Evolutionary conservation across 2,329 filamentous ascomycete species (phyloP).

Genomic region (Hypoxylon sp.): DNA sequence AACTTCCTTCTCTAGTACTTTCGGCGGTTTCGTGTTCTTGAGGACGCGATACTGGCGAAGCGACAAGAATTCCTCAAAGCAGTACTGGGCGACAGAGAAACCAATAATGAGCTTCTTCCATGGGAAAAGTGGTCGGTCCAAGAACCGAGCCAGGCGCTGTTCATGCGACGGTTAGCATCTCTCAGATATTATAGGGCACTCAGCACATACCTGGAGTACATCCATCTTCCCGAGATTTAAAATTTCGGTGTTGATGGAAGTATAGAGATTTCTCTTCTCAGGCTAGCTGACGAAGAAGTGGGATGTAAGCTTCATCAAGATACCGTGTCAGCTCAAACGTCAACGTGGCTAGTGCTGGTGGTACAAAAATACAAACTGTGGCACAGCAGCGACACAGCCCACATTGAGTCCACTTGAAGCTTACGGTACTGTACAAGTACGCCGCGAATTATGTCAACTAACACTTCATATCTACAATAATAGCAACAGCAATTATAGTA

Average conservation of each 20-base stretch:
- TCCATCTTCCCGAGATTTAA: conserved; percentile 51
- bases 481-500: background rate
- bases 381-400: conserved; percentile 16
- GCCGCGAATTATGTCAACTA: no score
- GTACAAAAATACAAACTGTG: conserved; percentile 24
- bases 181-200: conserved; percentile 39
- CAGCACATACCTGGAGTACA: conserved; percentile 54
- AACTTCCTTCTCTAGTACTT: conserved; percentile 90
- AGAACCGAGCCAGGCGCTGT: conserved; percentile 82
- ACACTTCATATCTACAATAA: no score
- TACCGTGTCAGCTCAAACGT: conserved; percentile 49
- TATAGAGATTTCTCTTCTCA: conserved; percentile 36
- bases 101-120: conserved; percentile 98
- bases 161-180: conserved; percentile 34
- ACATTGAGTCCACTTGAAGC: background rate
- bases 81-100: conserved; percentile 92
- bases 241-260: conserved; percentile 40
- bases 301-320: conserved; percentile 42
- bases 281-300: conserved; percentile 36
- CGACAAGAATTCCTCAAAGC: conserved; percentile 90
- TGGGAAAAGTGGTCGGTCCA: conserved; percentile 93
- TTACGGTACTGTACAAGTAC: background rate
- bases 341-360: conserved; percentile 40
- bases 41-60: conserved; percentile 91
- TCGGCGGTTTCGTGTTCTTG: conserved; percentile 82